Evolutionary conservation across 1,284 basidiomycete species (phyloP), one percentile per base, ranked within the genome.

Genomic region (Cutaneotrichosporon sp.): DNA sequence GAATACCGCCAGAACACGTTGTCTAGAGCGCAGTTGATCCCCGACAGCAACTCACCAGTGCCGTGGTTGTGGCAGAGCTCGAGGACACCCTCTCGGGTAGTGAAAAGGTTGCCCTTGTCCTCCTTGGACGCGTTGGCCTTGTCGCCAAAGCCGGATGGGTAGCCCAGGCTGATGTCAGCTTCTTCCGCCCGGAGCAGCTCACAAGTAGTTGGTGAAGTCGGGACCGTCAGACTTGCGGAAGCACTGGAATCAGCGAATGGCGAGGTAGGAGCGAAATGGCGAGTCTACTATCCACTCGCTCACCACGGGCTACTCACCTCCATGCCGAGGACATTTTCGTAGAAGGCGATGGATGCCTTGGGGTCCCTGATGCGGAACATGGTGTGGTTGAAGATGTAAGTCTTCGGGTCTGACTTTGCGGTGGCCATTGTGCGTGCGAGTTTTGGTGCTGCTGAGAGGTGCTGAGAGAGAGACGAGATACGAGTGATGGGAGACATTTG

Each of bases 1-100:
- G n/a, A n/a, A n/a, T n/a, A n/a, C n/a, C n/a, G n/a, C n/a, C n/a
- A n/a, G n/a, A n/a, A n/a, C n/a, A n/a, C n/a, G n/a, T n/a, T n/a
- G n/a, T n/a, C n/a, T n/a, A n/a, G 16, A 35, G 14, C 34, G 34
- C 19, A 35, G 34, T n/a, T 35, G 34, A 35, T 11, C 14, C 29
- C 34, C 34, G 34, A 37, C 34, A n/a, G 17, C 34, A 4, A 61
- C 68, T 44, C 49, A 71, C 69, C 90, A 43, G 91, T 93, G 52
- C 90, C 89, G 71, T 88, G 87, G 77, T 92, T 92, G 77, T 89
- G 86, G 10, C 88, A 90, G 45, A 93, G 81, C 74, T 93, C 90
- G 55, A 93, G 82, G 52, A 92, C 78, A 52, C 69, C 70, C 55
- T 76, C 70, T 32, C 75, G 63, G 42, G 58, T 57, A 27, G 70